Base-by-base conservation (phyloP, 164 flowering plant species). In the Santalum album region DNA sequence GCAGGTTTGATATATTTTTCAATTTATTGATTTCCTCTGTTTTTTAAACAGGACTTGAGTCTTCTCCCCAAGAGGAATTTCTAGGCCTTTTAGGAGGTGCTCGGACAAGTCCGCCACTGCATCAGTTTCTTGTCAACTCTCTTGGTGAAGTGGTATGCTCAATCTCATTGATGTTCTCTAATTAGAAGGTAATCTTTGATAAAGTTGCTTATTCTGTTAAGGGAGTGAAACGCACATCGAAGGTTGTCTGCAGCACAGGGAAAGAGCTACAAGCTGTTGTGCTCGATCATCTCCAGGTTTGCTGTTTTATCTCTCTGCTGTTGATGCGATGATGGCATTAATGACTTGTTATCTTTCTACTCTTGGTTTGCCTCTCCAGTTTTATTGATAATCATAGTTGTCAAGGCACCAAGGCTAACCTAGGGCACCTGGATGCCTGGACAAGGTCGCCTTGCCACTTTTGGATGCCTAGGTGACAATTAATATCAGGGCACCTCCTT, bases 61-160 rank as follows among this genome's bases (percentile, higher is more conserved):
- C 96, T 22, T 72, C 78, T 63, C 79, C 99, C 47, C 89, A 89
- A 60, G 99, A 89, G 67, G 99, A 92, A 72, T 78, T 92, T 60
- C 61, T 89, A 16, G 89, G 96, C 75, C 86, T 92, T 59, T 63
- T 92, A 57, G 76, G 83, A 68, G 99, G 99, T 74, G 94, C 97
- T 57, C 75, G 96, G 39, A 85, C 83, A 50, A 89, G 96, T 75
- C 91, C 96, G 39, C 69, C 96, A 39, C 50, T 89, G 67, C 96
- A 92, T 71, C 99, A 89, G 57, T 92, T 92, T 78, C 75, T 92
- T 43, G 96, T 82, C 49, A 85, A 76, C 69, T 73, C 96, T 64
- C 94, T 92, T 60, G 87, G 90, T 45, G 99, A 92, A 87, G 76
- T 53, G 83, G 99, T 92, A 83, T 63, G 64, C 18, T 52, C 26